Evolutionary conservation across 148 eudicot genomes (phyloP).

Genomic region (Chenopodium quinoa): DNA sequence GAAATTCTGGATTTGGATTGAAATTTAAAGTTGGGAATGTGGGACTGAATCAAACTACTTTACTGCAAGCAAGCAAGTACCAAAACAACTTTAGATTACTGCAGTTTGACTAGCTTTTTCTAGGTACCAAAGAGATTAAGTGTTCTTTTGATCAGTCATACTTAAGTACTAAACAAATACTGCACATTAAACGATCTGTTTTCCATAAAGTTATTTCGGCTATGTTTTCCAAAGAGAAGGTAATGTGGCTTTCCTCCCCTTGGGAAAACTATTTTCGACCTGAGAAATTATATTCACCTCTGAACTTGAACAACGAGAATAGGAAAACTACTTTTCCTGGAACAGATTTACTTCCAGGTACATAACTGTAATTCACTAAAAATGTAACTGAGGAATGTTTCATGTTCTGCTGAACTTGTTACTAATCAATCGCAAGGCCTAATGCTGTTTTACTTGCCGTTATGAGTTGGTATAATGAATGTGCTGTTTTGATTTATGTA

Average conservation of each 20-base stretch:
- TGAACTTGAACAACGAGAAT: neutral
- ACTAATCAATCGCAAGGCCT: neutral
- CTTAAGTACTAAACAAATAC: too few species aligned
- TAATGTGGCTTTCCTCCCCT: too few species aligned
- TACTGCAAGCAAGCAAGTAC: constrained; percentile 2
- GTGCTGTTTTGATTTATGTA: neutral
- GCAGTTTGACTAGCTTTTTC: constrained; percentile 14
- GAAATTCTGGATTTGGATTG: constrained; percentile 20
- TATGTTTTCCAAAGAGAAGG: neutral
- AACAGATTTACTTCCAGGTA: too few species aligned
- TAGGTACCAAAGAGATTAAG: neutral
- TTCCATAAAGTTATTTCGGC: neutral
- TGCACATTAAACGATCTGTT: neutral
- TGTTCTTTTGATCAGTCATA: neutral
- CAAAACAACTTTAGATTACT: neutral
- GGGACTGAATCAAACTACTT: constrained; percentile 22
- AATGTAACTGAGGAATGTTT: too few species aligned
- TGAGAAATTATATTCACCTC: neutral
- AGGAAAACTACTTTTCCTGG: neutral
- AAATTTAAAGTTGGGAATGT: constrained; percentile 1
- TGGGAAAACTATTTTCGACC: too few species aligned
- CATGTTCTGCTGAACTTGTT: neutral
- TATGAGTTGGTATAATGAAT: neutral
- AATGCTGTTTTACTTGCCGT: neutral
- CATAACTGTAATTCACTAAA: too few species aligned